A percentile compares a stretch with the other conserved stretches of the same genome.
phyloP scores from a whole-genome alignment of 2,329 filamentous ascomycete species.

The Sclerotiophoma versabilis region DNA sequence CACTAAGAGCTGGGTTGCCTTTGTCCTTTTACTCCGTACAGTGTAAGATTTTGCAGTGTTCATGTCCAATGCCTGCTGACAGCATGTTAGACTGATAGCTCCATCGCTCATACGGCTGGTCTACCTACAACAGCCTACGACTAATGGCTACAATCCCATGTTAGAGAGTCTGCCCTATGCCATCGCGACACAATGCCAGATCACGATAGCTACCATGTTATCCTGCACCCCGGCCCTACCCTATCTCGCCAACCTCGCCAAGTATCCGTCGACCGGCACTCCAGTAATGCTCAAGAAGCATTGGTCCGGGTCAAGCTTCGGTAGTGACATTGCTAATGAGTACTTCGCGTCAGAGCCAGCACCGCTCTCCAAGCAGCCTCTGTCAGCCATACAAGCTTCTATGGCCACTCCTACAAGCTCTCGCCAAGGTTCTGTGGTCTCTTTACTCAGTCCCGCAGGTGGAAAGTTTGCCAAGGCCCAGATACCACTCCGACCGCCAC shows the following conservation, averaged over 20 bases:
- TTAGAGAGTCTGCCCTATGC: conserved; percentile 32
- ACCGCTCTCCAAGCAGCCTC: conserved; percentile 18
- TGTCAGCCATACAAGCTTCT: conserved; percentile 26
- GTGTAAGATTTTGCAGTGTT: conserved; percentile 20
- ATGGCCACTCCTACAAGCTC: conserved; percentile 23
- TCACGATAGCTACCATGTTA: conserved; percentile 31
- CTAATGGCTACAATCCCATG: conserved; percentile 19
- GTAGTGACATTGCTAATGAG: conserved; percentile 21
- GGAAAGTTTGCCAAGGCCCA: conserved; percentile 2
- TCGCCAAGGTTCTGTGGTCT: background rate
- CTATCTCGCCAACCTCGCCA: conserved; percentile 21
- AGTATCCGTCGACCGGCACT: conserved; percentile 11
- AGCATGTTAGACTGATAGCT: conserved; percentile 24
- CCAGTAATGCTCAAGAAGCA: conserved; percentile 19
- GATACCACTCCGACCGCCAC: conserved; percentile 28
- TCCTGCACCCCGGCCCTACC: conserved; percentile 32
- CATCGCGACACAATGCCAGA: conserved; percentile 33
- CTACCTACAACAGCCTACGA: conserved; percentile 23
- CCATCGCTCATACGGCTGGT: conserved; percentile 31
- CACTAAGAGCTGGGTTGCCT: conserved; percentile 24
- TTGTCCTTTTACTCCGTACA: conserved; percentile 29
- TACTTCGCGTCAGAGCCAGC: background rate
- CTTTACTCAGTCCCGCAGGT: conserved; percentile 1
- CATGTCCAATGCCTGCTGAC: background rate
- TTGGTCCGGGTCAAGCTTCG: conserved; percentile 30